Evolutionary conservation across 2,329 filamentous ascomycete species (phyloP).

Genomic region (Ophiostoma australiae): DNA sequence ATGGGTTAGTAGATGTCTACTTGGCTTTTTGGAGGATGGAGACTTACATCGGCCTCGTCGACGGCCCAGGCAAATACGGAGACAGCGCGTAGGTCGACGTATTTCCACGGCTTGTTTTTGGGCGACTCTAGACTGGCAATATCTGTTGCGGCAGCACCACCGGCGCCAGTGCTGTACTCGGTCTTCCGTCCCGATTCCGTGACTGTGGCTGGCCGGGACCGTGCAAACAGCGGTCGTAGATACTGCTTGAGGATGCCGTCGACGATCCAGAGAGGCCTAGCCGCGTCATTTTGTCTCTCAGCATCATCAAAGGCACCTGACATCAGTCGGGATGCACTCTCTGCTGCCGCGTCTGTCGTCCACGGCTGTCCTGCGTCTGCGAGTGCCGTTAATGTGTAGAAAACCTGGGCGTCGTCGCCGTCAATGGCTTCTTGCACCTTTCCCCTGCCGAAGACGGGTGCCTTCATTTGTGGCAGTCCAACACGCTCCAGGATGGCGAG

Average conservation of each 20-base stretch:
- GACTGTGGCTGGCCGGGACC: conserved; percentile 48
- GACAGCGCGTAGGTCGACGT: conserved; percentile 46
- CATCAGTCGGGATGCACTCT: conserved; percentile 35
- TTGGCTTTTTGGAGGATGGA: not conserved
- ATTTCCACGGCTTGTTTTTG: conserved; percentile 58
- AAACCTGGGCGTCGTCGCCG: conserved; percentile 26
- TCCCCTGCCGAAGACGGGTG: not conserved
- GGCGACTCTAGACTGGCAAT: conserved; percentile 34
- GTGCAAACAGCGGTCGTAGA: conserved; percentile 63
- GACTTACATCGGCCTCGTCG: conserved; percentile 26
- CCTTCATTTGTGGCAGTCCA: conserved; percentile 26
- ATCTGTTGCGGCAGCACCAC: conserved; percentile 32
- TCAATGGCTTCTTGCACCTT: conserved; percentile 5
- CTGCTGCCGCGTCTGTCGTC: conserved; percentile 34
- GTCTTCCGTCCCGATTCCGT: conserved; percentile 55
- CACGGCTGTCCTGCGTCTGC: conserved; percentile 31
- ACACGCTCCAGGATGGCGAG: conserved; percentile 21
- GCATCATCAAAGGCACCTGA: conserved; percentile 28
- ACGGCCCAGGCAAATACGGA: conserved; percentile 60
- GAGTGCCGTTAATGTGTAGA: conserved; percentile 37
- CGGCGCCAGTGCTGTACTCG: conserved; percentile 40
- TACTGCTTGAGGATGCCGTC: conserved; percentile 57
- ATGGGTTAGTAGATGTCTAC: conserved; percentile 33
- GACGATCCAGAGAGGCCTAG: conserved; percentile 42
- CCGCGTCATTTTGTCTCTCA: not conserved